Percentiles rank a stretch among this genome's conserved stretches.
phyloP scores from a whole-genome alignment of 805 yeast genomes.

The Saccharomycopsis schoenii region DNA sequence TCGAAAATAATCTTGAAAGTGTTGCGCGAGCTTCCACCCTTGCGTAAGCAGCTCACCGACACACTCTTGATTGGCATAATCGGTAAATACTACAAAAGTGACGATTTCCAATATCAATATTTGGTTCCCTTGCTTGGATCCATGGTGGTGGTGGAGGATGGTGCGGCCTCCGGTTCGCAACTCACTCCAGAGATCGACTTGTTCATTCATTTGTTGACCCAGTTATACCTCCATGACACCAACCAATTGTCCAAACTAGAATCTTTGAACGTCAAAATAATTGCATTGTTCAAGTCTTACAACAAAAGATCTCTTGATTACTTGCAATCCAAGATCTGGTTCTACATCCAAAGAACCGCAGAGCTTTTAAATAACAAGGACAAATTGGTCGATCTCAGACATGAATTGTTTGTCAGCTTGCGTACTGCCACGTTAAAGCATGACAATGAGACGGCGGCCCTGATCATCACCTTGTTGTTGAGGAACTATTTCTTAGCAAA shows the following conservation, averaged over 20 bases:
- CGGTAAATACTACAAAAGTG: conserved; percentile 44
- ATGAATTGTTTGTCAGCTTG: conserved; percentile 60
- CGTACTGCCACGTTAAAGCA: conserved; percentile 88
- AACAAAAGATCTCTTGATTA: conserved; percentile 80
- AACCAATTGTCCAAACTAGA: conserved; percentile 40
- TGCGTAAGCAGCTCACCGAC: conserved; percentile 55
- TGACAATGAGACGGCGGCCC: conserved; percentile 85
- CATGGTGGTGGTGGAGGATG: conserved; percentile 23
- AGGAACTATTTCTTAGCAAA: conserved; percentile 71
- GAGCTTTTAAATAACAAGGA: conserved; percentile 41
- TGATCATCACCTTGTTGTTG: conserved; percentile 73
- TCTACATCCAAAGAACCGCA: conserved; percentile 69
- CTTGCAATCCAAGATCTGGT: conserved; percentile 87
- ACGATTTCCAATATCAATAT: conserved; percentile 31
- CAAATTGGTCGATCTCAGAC: conserved; percentile 49
- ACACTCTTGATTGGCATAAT: conserved; percentile 48
- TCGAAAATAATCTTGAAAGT: conserved; percentile 82
- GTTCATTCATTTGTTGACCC: conserved; percentile 69
- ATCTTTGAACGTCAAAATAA: conserved; percentile 41
- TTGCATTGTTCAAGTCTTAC: conserved; percentile 44
- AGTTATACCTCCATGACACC: conserved; percentile 62
- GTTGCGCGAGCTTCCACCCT: conserved; percentile 67
- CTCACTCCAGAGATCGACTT: conserved; percentile 73
- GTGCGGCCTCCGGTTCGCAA: conserved; percentile 25
- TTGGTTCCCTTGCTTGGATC: conserved; percentile 33